Conservation (phyloP, 2,329 filamentous ascomycete species). For the Trichoderma guizhouense region DNA sequence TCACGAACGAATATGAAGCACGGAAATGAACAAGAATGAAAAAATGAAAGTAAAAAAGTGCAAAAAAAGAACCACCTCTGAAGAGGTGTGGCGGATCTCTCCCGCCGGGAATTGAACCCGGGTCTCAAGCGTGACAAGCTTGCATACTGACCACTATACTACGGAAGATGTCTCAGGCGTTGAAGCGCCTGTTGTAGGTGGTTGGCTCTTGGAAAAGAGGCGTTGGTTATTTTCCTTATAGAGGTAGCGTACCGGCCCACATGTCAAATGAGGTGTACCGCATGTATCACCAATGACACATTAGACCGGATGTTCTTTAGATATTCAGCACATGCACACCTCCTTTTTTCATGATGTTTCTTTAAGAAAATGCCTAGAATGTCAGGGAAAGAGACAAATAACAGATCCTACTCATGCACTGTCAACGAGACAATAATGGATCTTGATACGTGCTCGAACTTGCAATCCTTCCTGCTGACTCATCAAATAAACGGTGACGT, state of each 20-base stretch:
- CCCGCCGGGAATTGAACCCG: constrained; percentile 19
- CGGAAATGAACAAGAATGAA: background rate
- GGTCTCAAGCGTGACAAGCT: constrained; percentile 19
- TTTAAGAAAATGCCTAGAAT: no score
- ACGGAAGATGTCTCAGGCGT: constrained; percentile 16
- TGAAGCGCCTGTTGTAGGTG: constrained; percentile 6
- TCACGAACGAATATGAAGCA: background rate
- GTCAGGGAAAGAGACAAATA: background rate
- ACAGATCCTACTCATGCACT: background rate
- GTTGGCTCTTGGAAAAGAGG: background rate
- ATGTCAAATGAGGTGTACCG: background rate
- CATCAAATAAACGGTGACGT: background rate
- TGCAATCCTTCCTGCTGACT: background rate
- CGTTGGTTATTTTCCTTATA: background rate
- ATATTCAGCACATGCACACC: background rate
- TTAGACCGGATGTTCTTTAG: background rate
- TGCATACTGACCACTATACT: constrained; percentile 19
- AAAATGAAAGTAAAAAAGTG: background rate
- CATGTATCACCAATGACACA: background rate
- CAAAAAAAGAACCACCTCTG: constrained; percentile 8
- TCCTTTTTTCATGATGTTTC: background rate
- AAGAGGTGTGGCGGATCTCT: constrained; percentile 16
- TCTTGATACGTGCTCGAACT: background rate
- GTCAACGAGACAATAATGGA: background rate
- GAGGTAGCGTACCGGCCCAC: background rate